Percentiles rank a stretch among this genome's conserved stretches.
phyloP scores from a whole-genome alignment of 441 rosid genomes.

The Euphorbia corollata region DNA sequence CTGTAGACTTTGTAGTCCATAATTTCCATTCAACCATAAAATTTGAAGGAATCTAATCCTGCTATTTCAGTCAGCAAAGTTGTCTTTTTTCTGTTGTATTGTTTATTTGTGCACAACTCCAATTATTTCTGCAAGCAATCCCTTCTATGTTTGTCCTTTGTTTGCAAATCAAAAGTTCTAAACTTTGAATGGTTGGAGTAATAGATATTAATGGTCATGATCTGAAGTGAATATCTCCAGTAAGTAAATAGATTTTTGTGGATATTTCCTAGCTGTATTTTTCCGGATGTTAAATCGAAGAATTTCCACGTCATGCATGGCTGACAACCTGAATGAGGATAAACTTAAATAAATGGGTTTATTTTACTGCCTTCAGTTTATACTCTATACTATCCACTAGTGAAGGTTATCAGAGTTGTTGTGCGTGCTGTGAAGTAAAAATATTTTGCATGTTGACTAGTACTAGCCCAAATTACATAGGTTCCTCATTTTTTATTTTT shows the following conservation, averaged over 20 bases:
- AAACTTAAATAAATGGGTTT: background rate
- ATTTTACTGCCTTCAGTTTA: background rate
- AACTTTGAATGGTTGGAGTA: background rate
- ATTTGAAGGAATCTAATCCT: background rate
- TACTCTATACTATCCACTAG: background rate
- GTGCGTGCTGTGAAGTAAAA: too few species aligned
- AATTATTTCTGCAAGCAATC: background rate
- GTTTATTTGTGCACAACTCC: background rate
- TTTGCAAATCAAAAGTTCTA: background rate
- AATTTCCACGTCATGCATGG: background rate
- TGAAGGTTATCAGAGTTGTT: background rate
- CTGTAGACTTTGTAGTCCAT: background rate
- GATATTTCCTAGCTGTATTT: background rate
- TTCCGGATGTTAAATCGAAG: background rate
- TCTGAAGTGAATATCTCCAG: background rate
- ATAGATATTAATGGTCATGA: background rate
- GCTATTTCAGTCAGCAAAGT: background rate
- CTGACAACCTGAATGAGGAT: background rate
- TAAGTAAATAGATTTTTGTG: background rate
- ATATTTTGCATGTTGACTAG: background rate
- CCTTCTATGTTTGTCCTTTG: background rate
- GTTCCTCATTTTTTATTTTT: background rate
- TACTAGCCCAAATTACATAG: background rate
- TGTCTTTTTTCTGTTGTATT: background rate
- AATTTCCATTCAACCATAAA: background rate